These are phyloP conservation scores for Cercospora sesami DNA, from an alignment of 2,329 filamentous ascomycete species.

Conservation along the genomic window DNA sequence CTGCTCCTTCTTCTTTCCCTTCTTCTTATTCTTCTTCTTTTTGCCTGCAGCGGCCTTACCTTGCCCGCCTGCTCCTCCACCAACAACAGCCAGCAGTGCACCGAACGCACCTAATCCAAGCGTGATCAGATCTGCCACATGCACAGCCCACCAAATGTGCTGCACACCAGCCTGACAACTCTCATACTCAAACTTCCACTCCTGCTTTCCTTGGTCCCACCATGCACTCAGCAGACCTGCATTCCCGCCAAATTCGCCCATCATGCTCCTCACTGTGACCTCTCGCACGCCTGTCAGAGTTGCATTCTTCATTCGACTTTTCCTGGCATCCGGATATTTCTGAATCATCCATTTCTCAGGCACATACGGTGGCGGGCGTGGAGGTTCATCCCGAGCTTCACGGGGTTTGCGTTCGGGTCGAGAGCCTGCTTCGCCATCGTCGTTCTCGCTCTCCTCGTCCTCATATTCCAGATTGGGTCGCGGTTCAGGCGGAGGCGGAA, in stretches of 20 bases:
- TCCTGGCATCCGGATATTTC: slow-evolving; percentile 18
- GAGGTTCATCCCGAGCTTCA: background rate
- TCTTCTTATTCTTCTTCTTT: slow-evolving; percentile 7
- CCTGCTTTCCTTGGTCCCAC: slow-evolving; percentile 72
- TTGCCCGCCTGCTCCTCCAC: slow-evolving; percentile 10
- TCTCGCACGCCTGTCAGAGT: slow-evolving; percentile 68
- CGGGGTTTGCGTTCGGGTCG: background rate
- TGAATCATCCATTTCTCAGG: slow-evolving; percentile 29
- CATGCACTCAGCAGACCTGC: slow-evolving; percentile 84
- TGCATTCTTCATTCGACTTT: slow-evolving; percentile 10
- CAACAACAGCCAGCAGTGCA: slow-evolving; percentile 10
- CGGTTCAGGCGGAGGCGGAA: background rate
- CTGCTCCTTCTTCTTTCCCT: slow-evolving; percentile 5
- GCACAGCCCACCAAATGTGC: slow-evolving; percentile 91
- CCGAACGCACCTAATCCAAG: slow-evolving; percentile 35
- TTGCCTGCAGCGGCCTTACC: slow-evolving; percentile 3
- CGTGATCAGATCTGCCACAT: slow-evolving; percentile 66
- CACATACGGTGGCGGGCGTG: background rate
- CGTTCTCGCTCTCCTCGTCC: background rate
- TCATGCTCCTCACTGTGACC: slow-evolving; percentile 95
- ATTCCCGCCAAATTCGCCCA: slow-evolving; percentile 94
- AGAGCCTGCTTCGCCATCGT: background rate
- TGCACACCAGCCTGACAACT: slow-evolving; percentile 80
- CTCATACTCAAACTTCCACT: slow-evolving; percentile 80
- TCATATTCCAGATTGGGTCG: background rate